Evolutionary conservation across 148 eudicot genomes (phyloP).

Genomic region (Euryodendron excelsum): DNA sequence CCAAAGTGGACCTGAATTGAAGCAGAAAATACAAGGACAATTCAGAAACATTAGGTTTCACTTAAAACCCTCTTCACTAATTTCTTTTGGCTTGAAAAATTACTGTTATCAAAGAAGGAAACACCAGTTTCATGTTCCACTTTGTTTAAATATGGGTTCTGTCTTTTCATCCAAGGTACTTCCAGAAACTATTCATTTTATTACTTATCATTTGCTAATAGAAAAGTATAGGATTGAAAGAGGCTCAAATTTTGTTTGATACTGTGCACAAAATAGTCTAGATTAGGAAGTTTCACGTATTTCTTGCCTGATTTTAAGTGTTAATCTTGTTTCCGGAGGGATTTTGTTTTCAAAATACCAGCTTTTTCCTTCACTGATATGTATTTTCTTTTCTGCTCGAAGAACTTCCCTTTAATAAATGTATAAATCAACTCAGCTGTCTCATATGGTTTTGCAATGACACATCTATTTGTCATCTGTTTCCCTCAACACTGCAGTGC

Average conservation of each 20-base stretch:
- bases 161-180: no score
- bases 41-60: slow-evolving; percentile 70
- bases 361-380: neutral
- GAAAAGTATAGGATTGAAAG: no score
- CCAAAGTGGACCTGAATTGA: slow-evolving; percentile 73
- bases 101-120: no score
- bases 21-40: slow-evolving; percentile 69
- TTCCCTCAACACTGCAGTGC: slow-evolving; percentile 43
- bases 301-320: neutral
- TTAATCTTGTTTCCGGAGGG: neutral
- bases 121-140: no score
- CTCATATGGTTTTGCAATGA: neutral
- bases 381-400: neutral
- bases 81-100: no score
- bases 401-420: neutral
- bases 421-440: no score
- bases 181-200: no score
- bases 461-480: slow-evolving; percentile 35
- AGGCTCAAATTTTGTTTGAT: neutral
- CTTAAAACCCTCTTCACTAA: no score
- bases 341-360: neutral
- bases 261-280: neutral
- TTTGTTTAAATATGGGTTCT: no score
- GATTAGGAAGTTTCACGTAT: neutral
- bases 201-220: no score